Base-by-base conservation (phyloP, 805 yeast genomes). In the Candida patagonica region DNA sequence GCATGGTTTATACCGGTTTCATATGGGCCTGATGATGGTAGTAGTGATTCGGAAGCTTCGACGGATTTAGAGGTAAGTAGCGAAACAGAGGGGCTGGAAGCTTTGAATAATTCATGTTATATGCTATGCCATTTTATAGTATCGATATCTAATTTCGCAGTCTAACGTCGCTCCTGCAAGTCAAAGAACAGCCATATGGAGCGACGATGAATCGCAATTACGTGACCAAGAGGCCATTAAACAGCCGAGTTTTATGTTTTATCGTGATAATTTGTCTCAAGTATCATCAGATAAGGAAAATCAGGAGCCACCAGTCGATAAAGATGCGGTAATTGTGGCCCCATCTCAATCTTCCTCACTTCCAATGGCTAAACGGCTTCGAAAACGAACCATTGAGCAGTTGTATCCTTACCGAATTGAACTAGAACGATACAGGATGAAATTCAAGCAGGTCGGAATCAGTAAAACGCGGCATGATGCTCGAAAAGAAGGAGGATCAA, bases 301-400 rank as follows among this genome's bases (percentile, higher is more conserved):
- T 29, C 9, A 10, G 16, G 15, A 17, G 3, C 16, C 31, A 15
- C 20, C 13, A 15, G 6, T 4, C 4, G 17, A n/a, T 9, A 10
- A 29, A 15, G 13, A 15, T 15, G 16, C 20, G 20, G 4, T 15
- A 3, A 5, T 9, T 29, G 31, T 3, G 5, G 17, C 8, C 3
- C 10, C 19, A 12, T 29, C 31, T 29, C 16, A 20, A n/a, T 20
- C 31, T 3, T 8, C 7, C 8, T 13, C 31, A 20, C 20, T 29
- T 10, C 15, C 31, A 5, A 15, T 29, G 19, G 10, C 31, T 10
- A 29, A 29, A 29, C 15, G 26, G 17, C 27, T 33, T 7, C 23
- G 37, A 23, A 33, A 33, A n/a, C 37, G 37, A 4, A 33, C 37
- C 7, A 33, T 33, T 33, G 37, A 33, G 27, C 37, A 33, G 27